Conservation (phyloP, 192 early-diverging fungal genomes). For the Kickxella alabastrina region DNA sequence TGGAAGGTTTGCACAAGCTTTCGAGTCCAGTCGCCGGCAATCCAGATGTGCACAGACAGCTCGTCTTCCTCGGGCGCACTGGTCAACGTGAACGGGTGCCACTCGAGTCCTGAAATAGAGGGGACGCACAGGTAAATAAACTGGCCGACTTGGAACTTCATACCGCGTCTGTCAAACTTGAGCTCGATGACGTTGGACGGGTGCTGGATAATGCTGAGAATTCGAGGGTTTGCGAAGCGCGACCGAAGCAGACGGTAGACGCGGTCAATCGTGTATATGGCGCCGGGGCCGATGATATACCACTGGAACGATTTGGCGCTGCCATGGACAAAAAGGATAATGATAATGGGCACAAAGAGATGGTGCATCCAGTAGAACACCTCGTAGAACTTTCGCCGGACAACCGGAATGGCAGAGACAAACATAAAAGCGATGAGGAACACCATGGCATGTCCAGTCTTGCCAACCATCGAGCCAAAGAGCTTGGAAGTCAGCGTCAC, state of each 20-base stretch:
- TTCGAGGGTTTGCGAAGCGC: constrained; percentile 58
- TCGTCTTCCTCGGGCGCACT: constrained; percentile 76
- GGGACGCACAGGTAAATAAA: constrained; percentile 76
- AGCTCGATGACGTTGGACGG: constrained; percentile 80
- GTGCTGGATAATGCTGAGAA: constrained; percentile 80
- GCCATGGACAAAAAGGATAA: constrained; percentile 69
- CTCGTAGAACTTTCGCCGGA: constrained; percentile 53
- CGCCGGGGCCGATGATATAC: constrained; percentile 63
- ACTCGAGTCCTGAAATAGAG: constrained; percentile 63
- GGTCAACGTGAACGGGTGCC: constrained; percentile 85
- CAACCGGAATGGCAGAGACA: constrained; percentile 29
- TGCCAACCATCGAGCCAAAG: constrained; percentile 59
- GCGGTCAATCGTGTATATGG: constrained; percentile 67
- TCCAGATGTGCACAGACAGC: constrained; percentile 71
- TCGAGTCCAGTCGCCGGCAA: constrained; percentile 74
- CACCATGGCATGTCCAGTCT: constrained; percentile 63
- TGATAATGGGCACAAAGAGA: constrained; percentile 74
- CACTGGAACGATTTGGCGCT: constrained; percentile 73
- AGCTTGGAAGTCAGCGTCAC: constrained; percentile 50
- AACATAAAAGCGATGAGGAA: constrained; percentile 40
- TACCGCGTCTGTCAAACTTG: constrained; percentile 65
- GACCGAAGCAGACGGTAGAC: constrained; percentile 66
- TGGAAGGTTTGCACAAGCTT: constrained; percentile 51
- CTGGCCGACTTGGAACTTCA: constrained; percentile 66
- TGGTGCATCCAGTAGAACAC: constrained; percentile 87